Conservation (phyloP, 768 basidiomycete species). For the Suillus americanus region DNA sequence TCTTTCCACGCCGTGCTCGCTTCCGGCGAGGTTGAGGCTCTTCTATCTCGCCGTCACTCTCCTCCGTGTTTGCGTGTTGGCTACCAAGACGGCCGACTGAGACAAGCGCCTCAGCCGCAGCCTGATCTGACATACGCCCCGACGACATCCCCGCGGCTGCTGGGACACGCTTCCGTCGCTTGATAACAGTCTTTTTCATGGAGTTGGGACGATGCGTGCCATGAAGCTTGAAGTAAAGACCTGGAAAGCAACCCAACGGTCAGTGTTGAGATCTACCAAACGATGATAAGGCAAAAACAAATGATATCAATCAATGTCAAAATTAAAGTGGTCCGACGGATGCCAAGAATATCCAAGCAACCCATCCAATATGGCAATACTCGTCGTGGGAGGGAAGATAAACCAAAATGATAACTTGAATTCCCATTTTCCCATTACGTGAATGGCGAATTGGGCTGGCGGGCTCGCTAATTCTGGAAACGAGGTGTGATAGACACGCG, state of each 20-base stretch:
- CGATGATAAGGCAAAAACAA: conserved; percentile 3
- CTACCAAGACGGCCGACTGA: conserved; percentile 64
- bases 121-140: conserved; percentile 74
- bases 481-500: conserved; percentile 9
- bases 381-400: conserved; percentile 27
- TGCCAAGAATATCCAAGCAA: conserved; percentile 7
- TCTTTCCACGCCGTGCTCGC: conserved; percentile 44
- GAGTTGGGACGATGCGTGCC: conserved; percentile 95
- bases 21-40: conserved; percentile 60
- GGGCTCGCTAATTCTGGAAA: conserved; percentile 17
- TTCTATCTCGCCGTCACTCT: conserved; percentile 40
- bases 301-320: not conserved
- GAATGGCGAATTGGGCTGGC: conserved; percentile 2
- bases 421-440: conserved; percentile 11
- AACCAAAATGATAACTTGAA: conserved; percentile 22
- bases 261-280: conserved; percentile 12
- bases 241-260: conserved; percentile 41
- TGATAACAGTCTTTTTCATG: conserved; percentile 99
- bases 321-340: not conserved
- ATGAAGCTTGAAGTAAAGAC: conserved; percentile 97
- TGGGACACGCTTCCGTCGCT: conserved; percentile 95
- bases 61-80: conserved; percentile 37
- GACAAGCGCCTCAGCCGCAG: conserved; percentile 86
- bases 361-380: conserved; percentile 27
- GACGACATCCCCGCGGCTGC: conserved; percentile 59